Conservation (phyloP, 2,329 filamentous ascomycete species). For the Dothidotthia symphoricarpi region DNA sequence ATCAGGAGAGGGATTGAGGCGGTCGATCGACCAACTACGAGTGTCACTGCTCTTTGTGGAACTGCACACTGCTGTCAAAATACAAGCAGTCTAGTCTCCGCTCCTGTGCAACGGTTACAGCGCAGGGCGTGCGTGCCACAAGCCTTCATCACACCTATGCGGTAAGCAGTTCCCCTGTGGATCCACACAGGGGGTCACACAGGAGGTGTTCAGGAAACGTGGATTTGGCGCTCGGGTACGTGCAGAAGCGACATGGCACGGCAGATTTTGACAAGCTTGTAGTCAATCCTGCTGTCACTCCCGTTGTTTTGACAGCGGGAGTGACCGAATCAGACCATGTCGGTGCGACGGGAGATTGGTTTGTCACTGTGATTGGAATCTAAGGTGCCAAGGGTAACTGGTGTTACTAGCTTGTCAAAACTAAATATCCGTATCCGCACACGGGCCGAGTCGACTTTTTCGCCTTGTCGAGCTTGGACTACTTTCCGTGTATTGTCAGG, state of each 20-base stretch:
- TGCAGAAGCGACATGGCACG: constrained; percentile 28
- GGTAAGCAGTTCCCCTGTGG: constrained; percentile 21
- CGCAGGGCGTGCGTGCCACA: constrained; percentile 32
- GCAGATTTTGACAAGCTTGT: constrained; percentile 34
- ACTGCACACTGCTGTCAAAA: constrained; percentile 29
- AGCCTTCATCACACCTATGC: constrained; percentile 17
- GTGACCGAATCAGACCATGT: constrained; percentile 29
- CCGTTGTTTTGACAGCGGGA: constrained; percentile 32
- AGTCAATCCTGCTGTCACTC: constrained; percentile 11
- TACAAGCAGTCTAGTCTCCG: constrained; percentile 31
- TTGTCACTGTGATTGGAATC: too few species aligned
- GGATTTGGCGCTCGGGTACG: constrained; percentile 26
- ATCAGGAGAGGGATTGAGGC: background rate
- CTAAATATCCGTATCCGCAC: too few species aligned
- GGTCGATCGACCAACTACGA: too few species aligned
- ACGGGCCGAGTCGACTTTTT: too few species aligned
- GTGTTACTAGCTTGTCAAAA: too few species aligned
- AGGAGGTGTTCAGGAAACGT: constrained; percentile 25
- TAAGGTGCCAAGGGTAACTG: too few species aligned
- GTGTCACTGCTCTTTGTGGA: constrained; percentile 19
- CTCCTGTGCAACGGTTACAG: constrained; percentile 33
- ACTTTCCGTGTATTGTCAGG: too few species aligned
- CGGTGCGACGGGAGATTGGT: constrained; percentile 12
- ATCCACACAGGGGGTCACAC: constrained; percentile 20
- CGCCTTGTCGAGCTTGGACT: too few species aligned